Percentiles rank a stretch among this genome's conserved stretches.
phyloP scores from a whole-genome alignment of 2,329 filamentous ascomycete genomes.

The Graphilbum fragrans region DNA sequence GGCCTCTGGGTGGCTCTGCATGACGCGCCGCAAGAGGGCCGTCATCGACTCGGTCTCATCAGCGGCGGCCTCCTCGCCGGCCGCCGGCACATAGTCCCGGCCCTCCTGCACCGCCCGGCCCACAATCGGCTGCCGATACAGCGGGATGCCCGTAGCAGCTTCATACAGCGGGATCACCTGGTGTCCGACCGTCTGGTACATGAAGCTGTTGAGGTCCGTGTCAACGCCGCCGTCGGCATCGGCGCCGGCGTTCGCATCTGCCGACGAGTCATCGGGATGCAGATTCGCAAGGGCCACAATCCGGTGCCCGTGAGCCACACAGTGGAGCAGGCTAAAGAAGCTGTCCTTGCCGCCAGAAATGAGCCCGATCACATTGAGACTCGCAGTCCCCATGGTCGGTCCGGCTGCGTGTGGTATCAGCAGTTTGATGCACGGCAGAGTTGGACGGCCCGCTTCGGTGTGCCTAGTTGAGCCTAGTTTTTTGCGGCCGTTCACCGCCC shows the following conservation, averaged over 20 bases:
- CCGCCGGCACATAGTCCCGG: constrained; percentile 48
- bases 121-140: constrained; percentile 68
- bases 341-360: constrained; percentile 97
- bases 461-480: no score
- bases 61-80: constrained; percentile 8
- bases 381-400: constrained; percentile 1
- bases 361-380: constrained; percentile 74
- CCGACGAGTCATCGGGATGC: constrained; percentile 36
- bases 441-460: no score
- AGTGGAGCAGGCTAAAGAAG: constrained; percentile 86
- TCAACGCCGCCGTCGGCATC: constrained; percentile 24
- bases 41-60: constrained; percentile 89
- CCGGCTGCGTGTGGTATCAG: neutral
- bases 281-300: constrained; percentile 86
- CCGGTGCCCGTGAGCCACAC: constrained; percentile 70
- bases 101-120: constrained; percentile 60
- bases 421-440: constrained; percentile 6
- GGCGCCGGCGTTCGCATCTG: constrained; percentile 10
- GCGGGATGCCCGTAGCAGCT: constrained; percentile 62
- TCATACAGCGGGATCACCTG: constrained; percentile 76
- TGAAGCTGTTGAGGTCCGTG: constrained; percentile 85
- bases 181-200: constrained; percentile 98
- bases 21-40: constrained; percentile 57
- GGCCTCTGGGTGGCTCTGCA: constrained; percentile 59
- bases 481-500: no score